Conservation (phyloP, 2,329 filamentous ascomycete species). For the Lecanicillium sp. region DNA sequence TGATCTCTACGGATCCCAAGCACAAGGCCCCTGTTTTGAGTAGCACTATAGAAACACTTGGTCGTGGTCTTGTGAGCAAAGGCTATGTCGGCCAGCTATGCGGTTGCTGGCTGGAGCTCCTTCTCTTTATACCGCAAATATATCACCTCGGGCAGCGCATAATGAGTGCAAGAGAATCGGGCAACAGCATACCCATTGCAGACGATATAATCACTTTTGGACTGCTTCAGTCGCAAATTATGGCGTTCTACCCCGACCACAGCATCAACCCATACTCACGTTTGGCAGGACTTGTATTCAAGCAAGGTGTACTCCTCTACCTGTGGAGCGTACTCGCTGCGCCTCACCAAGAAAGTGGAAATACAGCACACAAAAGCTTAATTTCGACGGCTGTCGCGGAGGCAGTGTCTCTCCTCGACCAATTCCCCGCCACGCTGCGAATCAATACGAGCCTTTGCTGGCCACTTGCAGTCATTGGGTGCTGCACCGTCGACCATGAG, state of each 20-base stretch:
- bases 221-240: constrained; percentile 31
- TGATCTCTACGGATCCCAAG: constrained; percentile 33
- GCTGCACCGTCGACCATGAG: constrained; percentile 22
- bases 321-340: constrained; percentile 26
- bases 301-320: constrained; percentile 35
- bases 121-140: constrained; percentile 28
- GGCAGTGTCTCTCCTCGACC: constrained; percentile 21
- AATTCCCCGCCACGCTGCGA: constrained; percentile 22
- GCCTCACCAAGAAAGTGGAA: constrained; percentile 14
- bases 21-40: constrained; percentile 21
- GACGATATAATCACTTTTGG: constrained; percentile 36
- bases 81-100: constrained; percentile 28
- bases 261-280: constrained; percentile 26
- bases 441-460: constrained; percentile 32
- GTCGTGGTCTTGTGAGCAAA: constrained; percentile 18
- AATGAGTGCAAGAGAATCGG: constrained; percentile 20
- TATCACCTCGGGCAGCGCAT: constrained; percentile 35
- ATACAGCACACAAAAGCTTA: constrained; percentile 15
- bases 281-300: constrained; percentile 33
- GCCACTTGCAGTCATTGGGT: constrained; percentile 29
- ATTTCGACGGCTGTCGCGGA: constrained; percentile 21
- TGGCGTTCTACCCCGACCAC: constrained; percentile 28
- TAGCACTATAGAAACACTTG: constrained; percentile 21
- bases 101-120: constrained; percentile 30
- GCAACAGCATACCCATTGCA: constrained; percentile 19